phyloP scores from a whole-genome alignment of 768 basidiomycete species.

The Lactarius pseudohatsudake region DNA sequence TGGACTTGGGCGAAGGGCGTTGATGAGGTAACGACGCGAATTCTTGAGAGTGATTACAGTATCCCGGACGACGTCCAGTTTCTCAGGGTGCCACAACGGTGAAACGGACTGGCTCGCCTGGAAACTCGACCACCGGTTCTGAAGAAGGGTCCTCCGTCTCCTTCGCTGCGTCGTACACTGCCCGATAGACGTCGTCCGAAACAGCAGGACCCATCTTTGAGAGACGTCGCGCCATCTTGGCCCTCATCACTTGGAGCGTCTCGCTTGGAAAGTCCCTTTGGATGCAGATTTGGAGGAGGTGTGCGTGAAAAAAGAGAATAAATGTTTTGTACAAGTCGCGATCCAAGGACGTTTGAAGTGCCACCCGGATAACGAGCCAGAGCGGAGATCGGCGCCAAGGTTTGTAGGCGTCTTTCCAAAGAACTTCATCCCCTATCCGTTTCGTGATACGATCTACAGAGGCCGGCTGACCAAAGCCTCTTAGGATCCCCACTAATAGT shows the following conservation, averaged over 20 bases:
- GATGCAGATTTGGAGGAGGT: background rate
- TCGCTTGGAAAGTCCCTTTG: background rate
- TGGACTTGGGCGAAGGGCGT: background rate
- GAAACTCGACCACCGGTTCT: background rate
- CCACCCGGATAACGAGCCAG: constrained; percentile 36
- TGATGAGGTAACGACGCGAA: background rate
- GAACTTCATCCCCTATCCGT: background rate
- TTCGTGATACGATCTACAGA: constrained; percentile 27
- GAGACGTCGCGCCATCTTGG: background rate
- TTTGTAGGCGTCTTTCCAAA: constrained; percentile 22
- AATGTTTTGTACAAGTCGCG: background rate
- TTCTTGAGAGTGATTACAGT: constrained; percentile 4
- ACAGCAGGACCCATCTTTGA: background rate
- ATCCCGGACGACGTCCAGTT: background rate
- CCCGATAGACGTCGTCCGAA: background rate
- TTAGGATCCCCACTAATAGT: background rate
- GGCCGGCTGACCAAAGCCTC: constrained; percentile 37
- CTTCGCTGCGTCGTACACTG: background rate
- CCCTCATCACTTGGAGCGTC: background rate
- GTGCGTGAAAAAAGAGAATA: background rate
- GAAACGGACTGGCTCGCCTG: background rate
- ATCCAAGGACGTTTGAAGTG: constrained; percentile 34
- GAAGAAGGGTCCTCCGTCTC: background rate
- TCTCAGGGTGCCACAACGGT: background rate
- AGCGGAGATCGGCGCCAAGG: constrained; percentile 28